Conservation (phyloP, 2,329 filamentous ascomycete genomes). For the Trichoderma sp. region DNA sequence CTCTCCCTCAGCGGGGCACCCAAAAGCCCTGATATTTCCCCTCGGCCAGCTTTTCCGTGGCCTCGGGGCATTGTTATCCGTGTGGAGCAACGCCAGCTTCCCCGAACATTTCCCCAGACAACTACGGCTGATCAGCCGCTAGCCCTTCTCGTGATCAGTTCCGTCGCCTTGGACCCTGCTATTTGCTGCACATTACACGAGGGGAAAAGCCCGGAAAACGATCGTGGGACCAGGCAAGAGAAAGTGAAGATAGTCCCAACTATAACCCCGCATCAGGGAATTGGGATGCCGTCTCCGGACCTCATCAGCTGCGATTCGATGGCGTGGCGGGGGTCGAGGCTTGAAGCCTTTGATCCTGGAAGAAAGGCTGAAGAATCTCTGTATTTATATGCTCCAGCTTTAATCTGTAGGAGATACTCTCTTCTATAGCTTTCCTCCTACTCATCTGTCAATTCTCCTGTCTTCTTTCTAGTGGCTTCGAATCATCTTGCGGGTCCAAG, state of each 20-base stretch:
- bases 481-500: slow-evolving; percentile 1
- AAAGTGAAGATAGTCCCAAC: slow-evolving; percentile 1
- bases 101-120: slow-evolving; percentile 25
- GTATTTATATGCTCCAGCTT: slow-evolving; percentile 14
- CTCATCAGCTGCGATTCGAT: background rate
- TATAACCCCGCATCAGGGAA: slow-evolving; percentile 17
- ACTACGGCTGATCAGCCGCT: slow-evolving; percentile 5
- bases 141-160: slow-evolving; percentile 10
- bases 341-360: background rate
- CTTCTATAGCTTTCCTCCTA: background rate
- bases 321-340: slow-evolving; percentile 3
- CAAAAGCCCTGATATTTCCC: too few relatives aligned
- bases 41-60: slow-evolving; percentile 17
- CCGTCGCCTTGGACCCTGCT: background rate
- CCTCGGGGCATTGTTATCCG: slow-evolving; percentile 16
- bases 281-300: slow-evolving; percentile 8
- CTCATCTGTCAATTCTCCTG: background rate
- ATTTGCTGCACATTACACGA: background rate
- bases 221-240: background rate
- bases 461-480: background rate
- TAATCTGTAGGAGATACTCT: background rate
- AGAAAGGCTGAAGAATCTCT: slow-evolving; percentile 1
- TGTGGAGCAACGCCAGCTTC: slow-evolving; percentile 5
- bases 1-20: too few relatives aligned
- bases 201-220: slow-evolving; percentile 12